Percentiles rank a stretch among this genome's conserved stretches.
Evolutionary conservation across 192 early-diverging fungal genomes (phyloP).

Genomic region (Cetraspora pellucida): DNA sequence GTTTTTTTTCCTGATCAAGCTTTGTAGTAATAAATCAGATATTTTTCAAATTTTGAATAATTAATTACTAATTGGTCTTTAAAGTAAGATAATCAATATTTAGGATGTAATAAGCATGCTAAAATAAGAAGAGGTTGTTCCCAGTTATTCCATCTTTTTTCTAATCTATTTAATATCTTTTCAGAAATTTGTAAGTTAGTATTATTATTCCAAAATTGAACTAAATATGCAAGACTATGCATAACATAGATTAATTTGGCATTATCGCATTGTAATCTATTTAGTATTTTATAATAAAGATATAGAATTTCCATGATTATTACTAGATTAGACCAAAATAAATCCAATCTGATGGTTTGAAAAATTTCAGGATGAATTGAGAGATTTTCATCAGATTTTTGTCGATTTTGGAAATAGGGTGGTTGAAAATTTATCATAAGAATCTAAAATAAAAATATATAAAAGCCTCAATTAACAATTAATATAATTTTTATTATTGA

Average conservation of each 20-base stretch:
- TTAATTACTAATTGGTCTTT: background rate
- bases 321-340: background rate
- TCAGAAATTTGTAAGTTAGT: background rate
- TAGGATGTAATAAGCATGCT: slow-evolving; percentile 15
- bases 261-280: background rate
- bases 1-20: background rate
- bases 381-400: background rate
- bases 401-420: background rate
- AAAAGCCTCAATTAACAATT: background rate
- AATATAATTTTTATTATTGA: no score
- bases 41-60: slow-evolving; percentile 9
- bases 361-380: background rate
- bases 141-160: background rate
- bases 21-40: background rate
- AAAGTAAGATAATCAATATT: slow-evolving; percentile 2
- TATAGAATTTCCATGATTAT: background rate
- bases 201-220: background rate
- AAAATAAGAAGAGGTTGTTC: background rate
- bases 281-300: background rate
- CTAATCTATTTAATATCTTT: background rate
- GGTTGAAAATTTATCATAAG: background rate
- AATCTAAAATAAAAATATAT: background rate
- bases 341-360: background rate
- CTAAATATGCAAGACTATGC: background rate
- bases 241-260: background rate